These are phyloP conservation scores for Brassica carinata DNA, from an alignment of 345 rosid genomes.

Conservation along the genomic window DNA sequence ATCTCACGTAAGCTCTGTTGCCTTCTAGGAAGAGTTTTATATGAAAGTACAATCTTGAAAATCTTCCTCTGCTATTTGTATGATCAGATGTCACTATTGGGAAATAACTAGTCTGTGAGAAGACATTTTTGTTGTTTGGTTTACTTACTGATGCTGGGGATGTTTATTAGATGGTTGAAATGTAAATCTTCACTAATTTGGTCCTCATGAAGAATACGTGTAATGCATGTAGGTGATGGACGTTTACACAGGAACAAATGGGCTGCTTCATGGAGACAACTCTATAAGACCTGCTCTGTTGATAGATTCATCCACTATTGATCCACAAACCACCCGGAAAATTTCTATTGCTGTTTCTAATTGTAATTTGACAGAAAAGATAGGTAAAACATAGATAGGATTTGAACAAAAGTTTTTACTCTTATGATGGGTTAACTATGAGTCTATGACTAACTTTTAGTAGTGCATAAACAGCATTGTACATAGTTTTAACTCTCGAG, in stretches of 20 bases:
- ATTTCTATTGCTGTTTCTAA: slow-evolving; percentile 61
- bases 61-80: background rate
- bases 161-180: background rate
- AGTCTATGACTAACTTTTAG: background rate
- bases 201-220: slow-evolving; percentile 1
- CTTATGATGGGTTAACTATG: background rate
- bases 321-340: slow-evolving; percentile 84
- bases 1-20: slow-evolving; percentile 63
- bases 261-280: slow-evolving; percentile 50
- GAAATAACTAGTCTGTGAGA: background rate
- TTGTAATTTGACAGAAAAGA: slow-evolving; percentile 55
- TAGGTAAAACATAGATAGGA: slow-evolving; percentile 49
- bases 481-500: background rate
- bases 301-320: slow-evolving; percentile 91
- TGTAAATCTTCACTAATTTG: background rate
- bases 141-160: background rate
- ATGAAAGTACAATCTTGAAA: background rate
- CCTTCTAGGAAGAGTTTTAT: background rate
- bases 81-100: background rate
- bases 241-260: slow-evolving; percentile 76
- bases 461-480: background rate
- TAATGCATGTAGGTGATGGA: slow-evolving; percentile 65
- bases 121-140: background rate
- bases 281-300: slow-evolving; percentile 40
- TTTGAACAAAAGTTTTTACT: background rate